phyloP scores from a whole-genome alignment of 1,284 basidiomycete species.

The Microstroma glucosiphilum region DNA sequence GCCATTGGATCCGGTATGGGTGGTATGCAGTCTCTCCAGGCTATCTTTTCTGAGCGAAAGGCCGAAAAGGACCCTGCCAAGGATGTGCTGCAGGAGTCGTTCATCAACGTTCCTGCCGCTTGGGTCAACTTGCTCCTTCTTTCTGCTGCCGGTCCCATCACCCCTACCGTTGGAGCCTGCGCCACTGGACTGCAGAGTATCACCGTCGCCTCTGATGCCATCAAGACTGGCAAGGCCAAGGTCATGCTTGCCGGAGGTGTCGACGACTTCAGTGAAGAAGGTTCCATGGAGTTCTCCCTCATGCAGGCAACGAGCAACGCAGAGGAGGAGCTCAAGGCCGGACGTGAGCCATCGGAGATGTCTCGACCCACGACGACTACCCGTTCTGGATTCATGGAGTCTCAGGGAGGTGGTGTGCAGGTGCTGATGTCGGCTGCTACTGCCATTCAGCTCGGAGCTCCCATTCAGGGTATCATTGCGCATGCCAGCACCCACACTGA shows the following conservation, averaged over 20 bases:
- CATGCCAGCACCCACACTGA: slow-evolving; percentile 92
- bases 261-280: slow-evolving; percentile 95
- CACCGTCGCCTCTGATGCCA: slow-evolving; percentile 94
- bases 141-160: slow-evolving; percentile 69
- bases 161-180: slow-evolving; percentile 97
- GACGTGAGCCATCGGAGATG: slow-evolving; percentile 94
- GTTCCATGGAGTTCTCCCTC: slow-evolving; percentile 87
- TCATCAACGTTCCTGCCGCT: slow-evolving; percentile 57
- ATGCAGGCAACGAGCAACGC: slow-evolving; percentile 99
- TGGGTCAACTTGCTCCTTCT: slow-evolving; percentile 82
- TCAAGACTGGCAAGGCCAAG: slow-evolving; percentile 91
- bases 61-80: slow-evolving; percentile 97
- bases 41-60: slow-evolving; percentile 95
- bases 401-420: slow-evolving; percentile 92
- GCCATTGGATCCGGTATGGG: slow-evolving; percentile 78
- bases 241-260: slow-evolving; percentile 98
- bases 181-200: slow-evolving; percentile 95
- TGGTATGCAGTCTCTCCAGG: slow-evolving; percentile 59
- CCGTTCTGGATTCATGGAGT: slow-evolving; percentile 69
- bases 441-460: slow-evolving; percentile 84
- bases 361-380: slow-evolving; percentile 94
- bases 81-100: slow-evolving; percentile 94
- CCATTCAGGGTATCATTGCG: slow-evolving; percentile 85
- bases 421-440: slow-evolving; percentile 94
- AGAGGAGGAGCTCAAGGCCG: slow-evolving; percentile 94